Percentiles rank a stretch among this genome's conserved stretches.
These are phyloP conservation scores for Immersiella caudata DNA, from an alignment of 495 filamentous ascomycete genomes.

Conservation along the genomic window DNA sequence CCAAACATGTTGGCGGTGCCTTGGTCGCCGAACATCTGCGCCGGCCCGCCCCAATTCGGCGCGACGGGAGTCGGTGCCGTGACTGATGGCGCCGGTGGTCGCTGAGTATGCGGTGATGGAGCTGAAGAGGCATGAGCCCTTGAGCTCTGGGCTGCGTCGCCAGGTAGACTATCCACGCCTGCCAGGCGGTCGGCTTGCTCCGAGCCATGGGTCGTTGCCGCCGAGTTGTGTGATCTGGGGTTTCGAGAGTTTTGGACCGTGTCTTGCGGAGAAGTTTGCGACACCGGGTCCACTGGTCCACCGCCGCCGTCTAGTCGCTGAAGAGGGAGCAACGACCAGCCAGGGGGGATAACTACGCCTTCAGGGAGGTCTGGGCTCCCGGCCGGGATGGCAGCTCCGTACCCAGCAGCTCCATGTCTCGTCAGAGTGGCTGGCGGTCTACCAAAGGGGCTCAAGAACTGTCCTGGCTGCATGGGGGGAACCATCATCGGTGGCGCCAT, in stretches of 20 bases:
- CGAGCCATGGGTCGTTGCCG: background rate
- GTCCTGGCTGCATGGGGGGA: slow-evolving; percentile 16
- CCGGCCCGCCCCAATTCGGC: slow-evolving; percentile 49
- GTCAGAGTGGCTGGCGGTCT: slow-evolving; percentile 42
- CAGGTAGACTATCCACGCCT: background rate
- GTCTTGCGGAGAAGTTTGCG: slow-evolving; percentile 22
- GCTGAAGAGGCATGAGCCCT: background rate
- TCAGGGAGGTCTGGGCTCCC: slow-evolving; percentile 72
- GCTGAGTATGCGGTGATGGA: slow-evolving; percentile 13
- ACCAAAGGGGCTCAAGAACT: slow-evolving; percentile 23
- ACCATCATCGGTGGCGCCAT: slow-evolving; percentile 17
- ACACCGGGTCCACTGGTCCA: slow-evolving; percentile 21
- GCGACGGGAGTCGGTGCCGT: slow-evolving; percentile 43
- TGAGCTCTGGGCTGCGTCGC: background rate
- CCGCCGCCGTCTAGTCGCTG: slow-evolving; percentile 55
- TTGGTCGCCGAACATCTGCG: slow-evolving; percentile 45
- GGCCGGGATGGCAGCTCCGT: slow-evolving; percentile 56
- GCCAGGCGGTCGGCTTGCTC: background rate
- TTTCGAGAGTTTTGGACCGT: slow-evolving; percentile 21
- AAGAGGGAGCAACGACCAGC: slow-evolving; percentile 75
- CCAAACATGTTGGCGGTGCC: too few species aligned
- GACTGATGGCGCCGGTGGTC: slow-evolving; percentile 28
- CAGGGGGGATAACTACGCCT: slow-evolving; percentile 71
- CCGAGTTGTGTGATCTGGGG: background rate
- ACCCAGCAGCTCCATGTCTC: slow-evolving; percentile 46